These are phyloP conservation scores for Penicillium silybi DNA, from an alignment of 495 filamentous ascomycete genomes.

Conservation along the genomic window DNA sequence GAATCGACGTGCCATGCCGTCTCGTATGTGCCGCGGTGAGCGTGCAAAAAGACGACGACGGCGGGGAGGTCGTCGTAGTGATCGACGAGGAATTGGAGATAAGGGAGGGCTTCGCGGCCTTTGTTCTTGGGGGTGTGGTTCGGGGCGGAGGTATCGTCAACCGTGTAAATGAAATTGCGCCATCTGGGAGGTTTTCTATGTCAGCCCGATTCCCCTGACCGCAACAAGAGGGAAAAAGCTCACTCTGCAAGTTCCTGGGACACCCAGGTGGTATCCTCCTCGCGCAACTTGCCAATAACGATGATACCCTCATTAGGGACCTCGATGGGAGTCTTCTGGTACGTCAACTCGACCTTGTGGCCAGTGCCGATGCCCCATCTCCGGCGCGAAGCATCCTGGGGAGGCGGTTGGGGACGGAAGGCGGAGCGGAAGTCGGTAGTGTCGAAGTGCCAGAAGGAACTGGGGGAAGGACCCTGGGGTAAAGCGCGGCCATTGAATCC, in stretches of 20 bases:
- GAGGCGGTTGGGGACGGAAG: conserved; percentile 6
- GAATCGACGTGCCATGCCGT: conserved; percentile 47
- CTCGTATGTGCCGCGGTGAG: conserved; percentile 37
- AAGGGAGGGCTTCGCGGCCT: conserved; percentile 44
- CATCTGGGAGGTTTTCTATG: conserved; percentile 25
- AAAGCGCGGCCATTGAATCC: conserved; percentile 33
- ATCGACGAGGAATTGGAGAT: conserved; percentile 46
- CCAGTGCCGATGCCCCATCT: conserved; percentile 24
- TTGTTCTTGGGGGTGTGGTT: conserved; percentile 44
- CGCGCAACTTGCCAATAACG: conserved; percentile 38
- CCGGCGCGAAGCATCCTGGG: conserved; percentile 18
- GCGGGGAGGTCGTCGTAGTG: conserved; percentile 44
- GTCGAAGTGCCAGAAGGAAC: conserved; percentile 31
- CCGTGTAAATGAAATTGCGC: conserved; percentile 44
- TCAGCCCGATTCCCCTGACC: conserved; percentile 5
- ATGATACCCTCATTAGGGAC: conserved; percentile 39
- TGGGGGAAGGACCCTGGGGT: conserved; percentile 21
- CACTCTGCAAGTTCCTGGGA: conserved; percentile 38
- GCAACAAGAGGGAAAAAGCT: conserved; percentile 4
- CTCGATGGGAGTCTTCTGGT: conserved; percentile 31
- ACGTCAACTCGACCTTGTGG: conserved; percentile 11
- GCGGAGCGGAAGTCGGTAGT: conserved; percentile 20
- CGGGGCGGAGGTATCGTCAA: conserved; percentile 35
- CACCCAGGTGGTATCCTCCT: conserved; percentile 41
- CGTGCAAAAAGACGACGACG: conserved; percentile 42